Evolutionary conservation across 1,139 yeast species (phyloP), one percentile per base, ranked within the genome.

Genomic region (Yamadazyma dendronema): DNA sequence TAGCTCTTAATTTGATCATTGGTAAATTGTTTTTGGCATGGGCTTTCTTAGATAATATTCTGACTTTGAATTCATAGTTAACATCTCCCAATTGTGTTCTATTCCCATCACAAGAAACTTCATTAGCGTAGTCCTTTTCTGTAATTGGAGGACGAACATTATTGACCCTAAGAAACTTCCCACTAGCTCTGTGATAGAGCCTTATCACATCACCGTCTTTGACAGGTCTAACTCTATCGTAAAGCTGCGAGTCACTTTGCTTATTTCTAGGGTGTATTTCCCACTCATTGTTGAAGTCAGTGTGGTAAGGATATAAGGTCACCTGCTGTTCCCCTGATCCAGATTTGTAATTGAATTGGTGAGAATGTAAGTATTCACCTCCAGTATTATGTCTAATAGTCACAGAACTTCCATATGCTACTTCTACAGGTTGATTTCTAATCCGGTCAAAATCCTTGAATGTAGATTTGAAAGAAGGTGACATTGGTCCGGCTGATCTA

Each of bases 61-160:
- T 56, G 10, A 80, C 51, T 41, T 63, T 69, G 64, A 82, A 81
- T 34, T 72, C 72, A 52, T 79, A 79, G 46, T 72, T 73, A 5
- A 64, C 54, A 41, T 78, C 77, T 3, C 79, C 83, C 39, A 68
- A 65, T 35, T 53, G 51, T 1, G 69, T 65, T 4, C 65, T 48
- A 43, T 76, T 74, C 6, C 86, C 87, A 32, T 78, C 64, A 45
- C 85, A 77, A 23, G 84, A 73, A 0, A 86, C 90, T 57, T 85
- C 92, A 44, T 67, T 74, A 48, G 87, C 80, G 53, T 86, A 85
- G 29, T 87, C 95, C 52, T 83, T 86, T 48, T 85, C 94, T 2
- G 89, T 76, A 19, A 85, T 71, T 4, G 95, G 95, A 0, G 95
- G 92, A 41, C 82, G 72, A 3, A 69, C 62, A 30, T 78, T 74